A percentile compares a stretch with the other conserved stretches of the same genome.
Evolutionary conservation across 768 basidiomycete genomes (phyloP).

Genomic region (Russula vinacea): DNA sequence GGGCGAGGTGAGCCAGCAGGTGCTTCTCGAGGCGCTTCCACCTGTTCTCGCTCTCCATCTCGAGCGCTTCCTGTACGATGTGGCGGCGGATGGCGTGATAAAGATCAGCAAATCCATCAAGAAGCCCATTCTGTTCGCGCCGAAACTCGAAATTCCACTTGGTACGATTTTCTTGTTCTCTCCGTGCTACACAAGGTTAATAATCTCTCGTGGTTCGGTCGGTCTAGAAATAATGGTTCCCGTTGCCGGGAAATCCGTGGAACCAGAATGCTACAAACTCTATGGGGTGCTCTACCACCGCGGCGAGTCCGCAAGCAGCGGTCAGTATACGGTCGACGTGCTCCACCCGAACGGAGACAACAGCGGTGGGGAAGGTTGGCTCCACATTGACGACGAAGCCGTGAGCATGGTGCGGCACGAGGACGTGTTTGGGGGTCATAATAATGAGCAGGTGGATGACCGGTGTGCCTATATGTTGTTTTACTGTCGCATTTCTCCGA

Average conservation of each 20-base stretch:
- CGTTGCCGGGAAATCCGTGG: constrained; percentile 48
- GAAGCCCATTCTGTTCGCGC: constrained; percentile 67
- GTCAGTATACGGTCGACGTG: too few species aligned
- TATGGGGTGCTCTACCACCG: constrained; percentile 87
- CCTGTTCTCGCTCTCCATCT: constrained; percentile 85
- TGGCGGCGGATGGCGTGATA: constrained; percentile 65
- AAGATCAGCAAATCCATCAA: constrained; percentile 88
- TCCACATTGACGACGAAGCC: too few species aligned
- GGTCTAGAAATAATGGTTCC: constrained; percentile 32
- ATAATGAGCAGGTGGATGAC: too few species aligned
- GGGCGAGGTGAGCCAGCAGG: too few species aligned
- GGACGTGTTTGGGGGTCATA: too few species aligned
- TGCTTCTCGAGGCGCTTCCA: constrained; percentile 66
- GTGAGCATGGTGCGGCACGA: too few species aligned
- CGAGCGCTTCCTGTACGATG: constrained; percentile 88
- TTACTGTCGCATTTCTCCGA: too few species aligned
- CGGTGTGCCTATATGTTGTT: too few species aligned
- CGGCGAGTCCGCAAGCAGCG: too few species aligned
- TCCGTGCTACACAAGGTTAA: background rate
- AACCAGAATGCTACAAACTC: constrained; percentile 60
- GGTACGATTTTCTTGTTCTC: constrained; percentile 43
- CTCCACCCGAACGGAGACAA: too few species aligned
- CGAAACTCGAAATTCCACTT: constrained; percentile 70
- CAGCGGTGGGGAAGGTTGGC: too few species aligned
- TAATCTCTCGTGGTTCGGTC: background rate